Evolutionary conservation across 2,329 filamentous ascomycete genomes (phyloP), one percentile per base, ranked within the genome.

Genomic region (Beauveria pseudobassiana): DNA sequence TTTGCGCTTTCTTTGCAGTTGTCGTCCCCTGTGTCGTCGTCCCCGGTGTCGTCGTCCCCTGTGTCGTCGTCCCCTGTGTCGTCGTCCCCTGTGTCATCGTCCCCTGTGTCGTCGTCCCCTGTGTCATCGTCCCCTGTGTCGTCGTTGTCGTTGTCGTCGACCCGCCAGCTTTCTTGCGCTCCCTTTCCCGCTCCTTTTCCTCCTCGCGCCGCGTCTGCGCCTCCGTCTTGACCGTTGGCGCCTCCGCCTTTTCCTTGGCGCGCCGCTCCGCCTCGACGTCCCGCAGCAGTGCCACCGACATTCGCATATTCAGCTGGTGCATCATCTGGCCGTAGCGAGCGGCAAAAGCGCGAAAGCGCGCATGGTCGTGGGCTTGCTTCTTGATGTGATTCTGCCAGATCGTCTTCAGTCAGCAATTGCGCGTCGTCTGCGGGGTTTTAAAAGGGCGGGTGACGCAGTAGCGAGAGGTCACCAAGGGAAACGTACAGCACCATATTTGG

Each of bases 401-500:
- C 8, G 2, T 46, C 43, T 22, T n/a, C 3, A 20, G 57, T 45
- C 34, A 52, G 56, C 43, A 10, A 51, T 59, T 30, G 50, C 26
- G 26, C 38, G 30, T 49, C 12, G 40, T 46, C 26, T n/a, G 38
- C 34, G 40, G 38, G 38, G 20, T 30, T 58, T 58, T 24, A 46
- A 42, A 16, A 26, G 3, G 18, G 18, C 28, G 1, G 8, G 26
- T 43, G 38, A 28, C 10, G n/a, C 26, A 14, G 52, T 8, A 24
- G 16, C 10, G 5, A 12, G 30, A 14, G 43, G 28, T 12, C 20
- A 22, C n/a, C 34, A 16, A 38, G 12, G 5, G 7, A 26, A 20
- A 75, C 84, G 67, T 81, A 88, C 85, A 61, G 86, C 85, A 69
- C 85, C 85, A 78, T 88, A 88, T 74, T 88, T 88, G 61, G 85